Conservation (phyloP, 768 basidiomycete species). For the Cystofilobasidium ferigula region DNA sequence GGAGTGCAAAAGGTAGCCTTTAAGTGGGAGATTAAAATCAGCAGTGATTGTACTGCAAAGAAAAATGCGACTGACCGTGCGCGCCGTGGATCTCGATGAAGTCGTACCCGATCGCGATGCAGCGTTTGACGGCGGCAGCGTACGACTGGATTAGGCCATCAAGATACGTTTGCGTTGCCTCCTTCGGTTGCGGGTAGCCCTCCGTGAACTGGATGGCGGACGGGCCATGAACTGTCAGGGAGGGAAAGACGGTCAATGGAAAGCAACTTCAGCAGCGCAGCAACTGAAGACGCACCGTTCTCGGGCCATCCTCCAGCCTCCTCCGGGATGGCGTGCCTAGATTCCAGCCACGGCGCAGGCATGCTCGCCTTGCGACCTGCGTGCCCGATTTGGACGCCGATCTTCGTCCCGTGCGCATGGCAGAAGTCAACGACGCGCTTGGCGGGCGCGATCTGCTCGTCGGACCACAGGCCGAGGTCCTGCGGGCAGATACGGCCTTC, state of each 20-base stretch:
- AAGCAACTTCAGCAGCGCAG: not conserved
- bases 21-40: not conserved
- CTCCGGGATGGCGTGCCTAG: slow-evolving; percentile 39
- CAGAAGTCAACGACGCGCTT: slow-evolving; percentile 63
- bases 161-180: slow-evolving; percentile 50
- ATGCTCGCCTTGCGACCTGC: slow-evolving; percentile 63
- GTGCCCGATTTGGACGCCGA: slow-evolving; percentile 72
- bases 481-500: slow-evolving; percentile 61
- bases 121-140: slow-evolving; percentile 42
- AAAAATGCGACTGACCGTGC: slow-evolving; percentile 27
- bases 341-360: slow-evolving; percentile 50
- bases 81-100: slow-evolving; percentile 37
- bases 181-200: slow-evolving; percentile 50
- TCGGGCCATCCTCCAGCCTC: slow-evolving; percentile 63
- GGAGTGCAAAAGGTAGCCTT: slow-evolving; percentile 49
- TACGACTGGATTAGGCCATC: slow-evolving; percentile 53
- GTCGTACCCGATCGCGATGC: slow-evolving; percentile 50
- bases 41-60: not conserved
- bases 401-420: slow-evolving; percentile 54
- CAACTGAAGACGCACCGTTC: slow-evolving; percentile 41
- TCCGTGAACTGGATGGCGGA: slow-evolving; percentile 50
- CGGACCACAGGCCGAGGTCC: slow-evolving; percentile 44
- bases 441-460: slow-evolving; percentile 60
- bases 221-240: slow-evolving; percentile 51
- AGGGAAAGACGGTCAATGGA: not conserved